Percentiles rank a stretch among this genome's conserved stretches.
Evolutionary conservation across 2,329 filamentous ascomycete species (phyloP).

Genomic region (Pseudogymnoascus sp.): DNA sequence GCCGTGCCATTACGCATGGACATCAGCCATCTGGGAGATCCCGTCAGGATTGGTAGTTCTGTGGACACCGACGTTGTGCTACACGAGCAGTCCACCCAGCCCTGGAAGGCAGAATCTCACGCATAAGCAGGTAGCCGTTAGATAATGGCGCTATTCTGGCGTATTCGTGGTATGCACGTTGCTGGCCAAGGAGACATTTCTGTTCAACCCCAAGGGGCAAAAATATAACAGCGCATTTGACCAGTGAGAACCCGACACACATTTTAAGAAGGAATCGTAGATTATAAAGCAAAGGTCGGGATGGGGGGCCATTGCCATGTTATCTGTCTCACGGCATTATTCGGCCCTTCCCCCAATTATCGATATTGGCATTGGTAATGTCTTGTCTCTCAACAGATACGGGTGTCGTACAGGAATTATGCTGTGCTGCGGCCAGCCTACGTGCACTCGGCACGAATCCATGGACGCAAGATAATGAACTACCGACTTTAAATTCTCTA

Average conservation of each 20-base stretch:
- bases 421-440: neutral
- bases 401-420: neutral
- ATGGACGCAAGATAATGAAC: neutral
- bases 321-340: neutral
- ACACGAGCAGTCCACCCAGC: neutral
- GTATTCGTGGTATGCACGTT: slow-evolving; percentile 1
- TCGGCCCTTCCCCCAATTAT: neutral
- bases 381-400: neutral
- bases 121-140: neutral
- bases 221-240: neutral
- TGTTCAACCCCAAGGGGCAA: neutral
- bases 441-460: neutral
- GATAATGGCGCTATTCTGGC: neutral
- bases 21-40: neutral
- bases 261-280: neutral
- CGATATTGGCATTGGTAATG: slow-evolving; percentile 3
- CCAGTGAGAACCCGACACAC: neutral
- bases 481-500: slow-evolving; percentile 2
- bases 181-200: neutral
- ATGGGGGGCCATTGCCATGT: neutral
- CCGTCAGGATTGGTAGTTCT: neutral
- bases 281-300: neutral
- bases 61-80: neutral
- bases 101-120: neutral
- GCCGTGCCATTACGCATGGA: neutral